Evolutionary conservation across 345 rosid genomes (phyloP), one percentile per base, ranked within the genome.

Genomic region (Eutrema yunnanense): DNA sequence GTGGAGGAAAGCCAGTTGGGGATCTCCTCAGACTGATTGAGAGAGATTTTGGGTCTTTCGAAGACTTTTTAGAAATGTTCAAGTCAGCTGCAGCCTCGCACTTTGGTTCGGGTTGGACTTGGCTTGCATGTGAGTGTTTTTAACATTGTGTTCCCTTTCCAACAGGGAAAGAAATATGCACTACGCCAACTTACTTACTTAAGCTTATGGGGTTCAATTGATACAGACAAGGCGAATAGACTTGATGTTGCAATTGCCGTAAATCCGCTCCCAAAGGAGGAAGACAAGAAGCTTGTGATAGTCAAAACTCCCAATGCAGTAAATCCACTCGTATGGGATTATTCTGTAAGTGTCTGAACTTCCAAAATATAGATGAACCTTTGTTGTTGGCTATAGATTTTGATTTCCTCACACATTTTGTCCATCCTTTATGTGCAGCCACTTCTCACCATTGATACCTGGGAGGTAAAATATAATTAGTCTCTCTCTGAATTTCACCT

Each of bases 21-120:
- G 87, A 87, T 34, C 96, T 94, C 77, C 85, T 91, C 43, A 74
- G 74, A 49, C 73, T 88, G 73, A 82, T 91, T 14, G 89, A 87
- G 74, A 86, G 96, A 77, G 98, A 94, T 83, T 91, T 94, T 27
- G 95, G 93, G 74, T 86, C 96, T 71, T 91, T 88, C 49, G 84
- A 83, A 43, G 74, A 43, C 29, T 91, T 89, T 65, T 72, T 67
- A 16, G 63, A 81, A 54, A 83, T 76, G 75, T 91, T 89, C 74
- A 84, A 78, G 82, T 43, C 84, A 9, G 92, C 96, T 66, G 96
- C 97, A 71, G 81, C 90, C 33, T 76, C 93, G 4, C 87, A 94
- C 72, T 94, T 86, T 86, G 99, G 97, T 78, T 89, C 97, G 12
- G 98, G 97, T 70, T 91, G 97, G 96, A 89, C 90, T 46, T 94